Evolutionary conservation across 2,329 filamentous ascomycete genomes (phyloP).

Genomic region (Phyllosticta paracitricarpa): DNA sequence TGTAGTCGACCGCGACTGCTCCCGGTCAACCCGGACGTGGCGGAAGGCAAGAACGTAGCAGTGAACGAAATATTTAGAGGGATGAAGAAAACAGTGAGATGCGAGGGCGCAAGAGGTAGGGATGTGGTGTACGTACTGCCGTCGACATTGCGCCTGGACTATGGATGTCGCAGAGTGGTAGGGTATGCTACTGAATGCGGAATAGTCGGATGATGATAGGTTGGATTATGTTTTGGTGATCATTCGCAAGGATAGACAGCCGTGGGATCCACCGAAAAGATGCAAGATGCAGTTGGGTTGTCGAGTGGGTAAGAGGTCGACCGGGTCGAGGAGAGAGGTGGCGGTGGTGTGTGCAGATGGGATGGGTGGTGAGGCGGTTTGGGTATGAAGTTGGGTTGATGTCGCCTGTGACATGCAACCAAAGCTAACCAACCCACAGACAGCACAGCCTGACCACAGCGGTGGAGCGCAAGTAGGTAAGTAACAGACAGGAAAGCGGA

Average conservation of each 20-base stretch:
- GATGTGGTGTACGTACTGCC: not conserved
- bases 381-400: not conserved
- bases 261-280: not conserved
- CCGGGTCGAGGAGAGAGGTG: not conserved
- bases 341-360: not conserved
- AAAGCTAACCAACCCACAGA: not conserved
- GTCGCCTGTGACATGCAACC: not conserved
- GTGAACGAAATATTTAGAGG: not conserved
- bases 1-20: not conserved
- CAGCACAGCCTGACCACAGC: not conserved
- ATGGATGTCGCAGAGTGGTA: not conserved
- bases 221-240: not conserved
- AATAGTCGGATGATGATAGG: not conserved
- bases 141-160: not conserved
- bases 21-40: not conserved
- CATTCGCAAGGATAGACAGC: not conserved
- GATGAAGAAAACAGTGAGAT: not conserved
- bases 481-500: not conserved
- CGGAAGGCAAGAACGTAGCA: not conserved
- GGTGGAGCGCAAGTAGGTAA: not conserved
- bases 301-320: not conserved
- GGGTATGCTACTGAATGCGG: not conserved
- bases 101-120: not conserved
- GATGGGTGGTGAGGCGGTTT: not conserved
- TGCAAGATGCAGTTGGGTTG: not conserved